Evolutionary conservation across 2,329 filamentous ascomycete species (phyloP), one percentile per base, ranked within the genome.

Genomic region (Ophiostoma quercus): DNA sequence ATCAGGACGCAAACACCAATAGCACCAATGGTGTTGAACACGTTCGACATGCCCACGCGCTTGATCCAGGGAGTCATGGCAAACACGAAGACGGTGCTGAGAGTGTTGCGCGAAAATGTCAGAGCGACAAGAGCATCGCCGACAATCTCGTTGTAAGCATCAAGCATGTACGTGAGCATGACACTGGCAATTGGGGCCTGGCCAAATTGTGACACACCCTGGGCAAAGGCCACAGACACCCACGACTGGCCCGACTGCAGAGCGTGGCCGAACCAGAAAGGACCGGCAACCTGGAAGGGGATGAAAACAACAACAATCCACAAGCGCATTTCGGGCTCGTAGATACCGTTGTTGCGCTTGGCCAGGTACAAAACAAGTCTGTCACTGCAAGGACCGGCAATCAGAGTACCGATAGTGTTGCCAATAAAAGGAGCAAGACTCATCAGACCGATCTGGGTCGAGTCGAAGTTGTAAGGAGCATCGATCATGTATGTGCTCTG

Each of bases 261-360:
- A 1, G 69, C 67, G 37, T 66, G 65, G 39, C 80, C 79, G 69
- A 80, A 82, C 70, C 79, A 79, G 66, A 81, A 77, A 11, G 65
- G 65, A n/a, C 65, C 65, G 25, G 79, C 79, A 19, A 74, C 68
- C 1, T 78, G 75, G 11, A 78, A 78, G 5, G 77, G 75, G 1
- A 77, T 65, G 3, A 80, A 73, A 0, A 76, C 74, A 16, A 66
- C n/a, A 16, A 77, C 76, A 2, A 79, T 73, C 47, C 78, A 75
- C 32, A 79, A 76, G 12, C 82, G 76, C 14, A 75, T 79, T 74
- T 84, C 82, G 1, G 82, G 82, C 74, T 82, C 78, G 71, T 82
- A 82, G 25, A 82, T 74, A 8, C 82, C 82, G 9, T 75, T 74
- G 69, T 82, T 80, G 68, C 75, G 77, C 69, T 76, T 76, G 16